Conservation (phyloP, 495 filamentous ascomycete genomes). For the Podospora appendiculata region DNA sequence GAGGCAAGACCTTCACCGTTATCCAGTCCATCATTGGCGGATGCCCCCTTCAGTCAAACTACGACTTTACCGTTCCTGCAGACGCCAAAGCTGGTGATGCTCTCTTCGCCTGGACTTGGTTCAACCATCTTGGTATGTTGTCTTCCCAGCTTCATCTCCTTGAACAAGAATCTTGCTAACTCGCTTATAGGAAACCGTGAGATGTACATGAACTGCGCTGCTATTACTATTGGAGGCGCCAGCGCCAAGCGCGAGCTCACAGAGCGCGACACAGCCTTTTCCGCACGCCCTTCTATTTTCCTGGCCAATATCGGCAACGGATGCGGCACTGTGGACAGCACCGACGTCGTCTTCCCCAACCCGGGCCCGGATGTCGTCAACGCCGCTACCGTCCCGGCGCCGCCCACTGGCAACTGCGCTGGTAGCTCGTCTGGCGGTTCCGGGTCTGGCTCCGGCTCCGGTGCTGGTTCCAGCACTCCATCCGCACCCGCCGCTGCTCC, state of each 20-base stretch:
- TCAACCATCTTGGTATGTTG: conserved; percentile 35
- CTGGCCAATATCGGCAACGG: conserved; percentile 49
- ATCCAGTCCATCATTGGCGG: conserved; percentile 58
- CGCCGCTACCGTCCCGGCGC: conserved; percentile 16
- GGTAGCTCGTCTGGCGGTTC: conserved; percentile 10
- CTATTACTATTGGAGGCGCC: conserved; percentile 44
- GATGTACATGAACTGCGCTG: conserved; percentile 61
- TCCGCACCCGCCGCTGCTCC: background rate
- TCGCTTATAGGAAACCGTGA: conserved; percentile 53
- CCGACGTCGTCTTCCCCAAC: conserved; percentile 61
- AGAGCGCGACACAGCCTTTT: conserved; percentile 33
- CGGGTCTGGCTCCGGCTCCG: conserved; percentile 1
- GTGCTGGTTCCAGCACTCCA: conserved; percentile 4
- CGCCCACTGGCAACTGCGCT: conserved; percentile 18
- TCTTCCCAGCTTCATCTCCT: too few relatives aligned
- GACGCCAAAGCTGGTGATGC: conserved; percentile 52
- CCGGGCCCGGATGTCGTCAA: conserved; percentile 56
- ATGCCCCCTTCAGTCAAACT: conserved; percentile 47
- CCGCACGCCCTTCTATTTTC: conserved; percentile 48
- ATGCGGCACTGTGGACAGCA: conserved; percentile 44
- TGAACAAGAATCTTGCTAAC: too few relatives aligned
- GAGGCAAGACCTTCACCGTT: conserved; percentile 53
- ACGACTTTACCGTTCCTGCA: conserved; percentile 56
- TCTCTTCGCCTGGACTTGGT: conserved; percentile 60
- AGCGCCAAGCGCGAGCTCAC: conserved; percentile 23